phyloP scores from a whole-genome alignment of 306 rosid species.

The Acacia confusa region DNA sequence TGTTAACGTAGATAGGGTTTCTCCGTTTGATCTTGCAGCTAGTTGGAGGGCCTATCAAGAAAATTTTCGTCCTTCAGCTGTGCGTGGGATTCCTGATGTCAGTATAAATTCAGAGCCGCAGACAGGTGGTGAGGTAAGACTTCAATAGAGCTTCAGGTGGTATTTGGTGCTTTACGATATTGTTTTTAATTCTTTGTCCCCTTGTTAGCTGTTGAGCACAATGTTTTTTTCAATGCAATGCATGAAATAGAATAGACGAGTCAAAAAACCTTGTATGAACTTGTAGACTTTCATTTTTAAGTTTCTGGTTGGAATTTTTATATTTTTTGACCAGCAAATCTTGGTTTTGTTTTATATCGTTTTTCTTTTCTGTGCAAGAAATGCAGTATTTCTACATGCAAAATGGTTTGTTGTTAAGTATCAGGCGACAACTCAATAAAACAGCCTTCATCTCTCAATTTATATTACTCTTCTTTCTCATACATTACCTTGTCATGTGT shows the following conservation, averaged over 20 bases:
- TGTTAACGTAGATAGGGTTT: constrained; percentile 77
- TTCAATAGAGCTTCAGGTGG: constrained; percentile 1
- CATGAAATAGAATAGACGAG: background rate
- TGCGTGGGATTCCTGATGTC: constrained; percentile 93
- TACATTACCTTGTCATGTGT: background rate
- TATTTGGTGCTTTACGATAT: background rate
- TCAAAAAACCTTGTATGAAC: constrained; percentile 14
- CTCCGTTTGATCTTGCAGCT: constrained; percentile 93
- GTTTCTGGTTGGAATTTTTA: background rate
- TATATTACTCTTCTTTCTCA: background rate
- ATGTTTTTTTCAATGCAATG: constrained; percentile 19
- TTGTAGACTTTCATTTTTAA: constrained; percentile 6
- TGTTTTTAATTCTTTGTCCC: constrained; percentile 5
- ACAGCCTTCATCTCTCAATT: background rate
- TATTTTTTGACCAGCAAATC: background rate
- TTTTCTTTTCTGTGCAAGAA: constrained; percentile 6
- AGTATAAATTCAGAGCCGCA: constrained; percentile 64
- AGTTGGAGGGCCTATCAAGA: constrained; percentile 97
- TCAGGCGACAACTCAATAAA: constrained; percentile 2
- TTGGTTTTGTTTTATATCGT: background rate
- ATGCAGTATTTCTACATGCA: background rate
- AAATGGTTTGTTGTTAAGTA: constrained; percentile 6
- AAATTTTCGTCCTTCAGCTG: constrained; percentile 72
- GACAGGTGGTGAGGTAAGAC: constrained; percentile 61
- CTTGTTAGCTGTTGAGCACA: constrained; percentile 21